Evolutionary conservation across 257 asterid species (phyloP), one percentile per base, ranked within the genome.

Genomic region (Nicotiana noctiflora): DNA sequence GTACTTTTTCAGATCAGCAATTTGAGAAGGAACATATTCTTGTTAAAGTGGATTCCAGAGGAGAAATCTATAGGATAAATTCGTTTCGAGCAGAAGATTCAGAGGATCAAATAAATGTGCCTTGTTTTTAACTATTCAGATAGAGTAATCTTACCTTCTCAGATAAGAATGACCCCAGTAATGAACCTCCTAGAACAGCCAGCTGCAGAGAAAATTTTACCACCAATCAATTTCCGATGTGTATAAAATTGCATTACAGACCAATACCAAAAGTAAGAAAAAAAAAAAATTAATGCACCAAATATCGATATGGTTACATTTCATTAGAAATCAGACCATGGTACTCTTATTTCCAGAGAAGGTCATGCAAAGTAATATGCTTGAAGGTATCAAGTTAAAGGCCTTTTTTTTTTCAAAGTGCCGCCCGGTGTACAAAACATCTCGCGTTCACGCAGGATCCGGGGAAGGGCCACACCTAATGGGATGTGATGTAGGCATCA

Each of bases 181-280:
- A 92, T 72, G 99, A 95, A 59, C 99, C 98, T 67, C 99, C 99
- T 4, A 95, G 86, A 81, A 95, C 99, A 83, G 99, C 99, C 83
- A 95, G 90, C 99, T 95, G 97, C 90, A 84, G 15, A 25, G 40
- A 25, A 72, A 23, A 12, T 44, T 52, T 63, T 23, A 52, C 23
- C 23, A 27, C 27, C 44, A 25, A 68, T 49, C 52, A 61, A n/a
- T 2, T 7, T 53, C 37, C 23, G 23, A 76, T 0, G 59, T 40
- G 32, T 79, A 10, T 6, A 31, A 64, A 9, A 44, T 8, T 31
- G 13, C 21, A 34, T 8, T 14, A 6, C 21, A 72, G 4, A 4
- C 8, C 78, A 32, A 32, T 32, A 32, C 6, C 1, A 4, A 46
- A 19, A 72, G 61, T 32, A 72, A 72, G 78, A 46, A 46, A 46